Conservation (phyloP, 495 filamentous ascomycete genomes). For the Lophiostoma macrostomum region DNA sequence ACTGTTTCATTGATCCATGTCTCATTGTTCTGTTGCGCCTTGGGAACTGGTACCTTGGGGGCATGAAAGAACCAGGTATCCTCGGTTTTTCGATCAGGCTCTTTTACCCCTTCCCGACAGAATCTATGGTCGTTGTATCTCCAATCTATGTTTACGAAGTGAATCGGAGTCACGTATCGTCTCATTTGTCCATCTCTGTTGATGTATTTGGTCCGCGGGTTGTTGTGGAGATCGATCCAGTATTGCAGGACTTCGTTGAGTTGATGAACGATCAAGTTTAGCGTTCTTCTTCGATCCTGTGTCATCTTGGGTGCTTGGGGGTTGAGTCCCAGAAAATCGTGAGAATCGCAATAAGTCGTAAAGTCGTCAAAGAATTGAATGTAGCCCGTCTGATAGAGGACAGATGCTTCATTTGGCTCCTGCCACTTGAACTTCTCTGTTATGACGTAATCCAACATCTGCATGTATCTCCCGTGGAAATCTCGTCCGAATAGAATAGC, state of each 20-base stretch:
- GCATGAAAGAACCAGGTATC: conserved; percentile 10
- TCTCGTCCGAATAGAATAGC: neutral
- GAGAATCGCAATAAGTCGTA: conserved; percentile 5
- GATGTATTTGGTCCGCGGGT: neutral
- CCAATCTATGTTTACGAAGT: conserved; percentile 8
- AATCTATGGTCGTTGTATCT: conserved; percentile 10
- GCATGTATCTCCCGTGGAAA: conserved; percentile 1
- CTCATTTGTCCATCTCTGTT: too few relatives aligned
- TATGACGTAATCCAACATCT: neutral
- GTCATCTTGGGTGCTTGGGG: neutral
- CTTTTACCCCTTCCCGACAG: conserved; percentile 7
- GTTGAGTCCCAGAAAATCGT: neutral
- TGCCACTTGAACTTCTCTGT: neutral
- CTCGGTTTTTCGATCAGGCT: neutral
- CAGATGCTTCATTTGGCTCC: neutral
- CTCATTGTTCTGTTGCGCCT: neutral
- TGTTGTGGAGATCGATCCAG: conserved; percentile 6
- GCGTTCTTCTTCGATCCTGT: neutral
- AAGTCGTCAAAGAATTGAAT: conserved; percentile 11
- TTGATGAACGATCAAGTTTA: conserved; percentile 4
- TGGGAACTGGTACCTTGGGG: neutral
- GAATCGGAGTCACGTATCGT: neutral
- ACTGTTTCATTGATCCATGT: neutral
- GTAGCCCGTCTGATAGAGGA: conserved; percentile 12
- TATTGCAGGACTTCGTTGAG: conserved; percentile 11